Percentiles rank a stretch among this genome's conserved stretches.
These are phyloP conservation scores for Sporobolomyces pararoseus DNA, from an alignment of 768 basidiomycete genomes.

Conservation along the genomic window DNA sequence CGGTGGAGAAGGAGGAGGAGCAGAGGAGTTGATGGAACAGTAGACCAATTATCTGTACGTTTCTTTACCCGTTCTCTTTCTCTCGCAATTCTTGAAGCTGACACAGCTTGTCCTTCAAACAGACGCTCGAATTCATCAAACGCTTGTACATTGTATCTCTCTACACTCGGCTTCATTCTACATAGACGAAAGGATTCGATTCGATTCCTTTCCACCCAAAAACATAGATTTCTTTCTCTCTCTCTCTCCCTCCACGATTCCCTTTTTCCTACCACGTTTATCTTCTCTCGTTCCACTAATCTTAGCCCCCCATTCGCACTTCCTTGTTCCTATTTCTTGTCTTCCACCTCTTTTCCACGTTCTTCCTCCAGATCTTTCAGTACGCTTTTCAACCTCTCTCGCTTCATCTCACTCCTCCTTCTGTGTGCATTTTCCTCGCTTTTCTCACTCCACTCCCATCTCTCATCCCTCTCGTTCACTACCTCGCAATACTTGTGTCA, in stretches of 20 bases:
- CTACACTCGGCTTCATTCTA: background rate
- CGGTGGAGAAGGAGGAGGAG: background rate
- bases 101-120: background rate
- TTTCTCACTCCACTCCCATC: background rate
- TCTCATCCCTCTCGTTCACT: background rate
- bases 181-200: constrained; percentile 9
- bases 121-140: background rate
- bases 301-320: too few species aligned
- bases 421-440: background rate
- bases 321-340: too few species aligned
- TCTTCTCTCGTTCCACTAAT: background rate
- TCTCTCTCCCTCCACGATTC: background rate
- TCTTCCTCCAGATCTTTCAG: too few species aligned
- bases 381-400: background rate
- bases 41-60: background rate
- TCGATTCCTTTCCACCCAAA: constrained; percentile 1
- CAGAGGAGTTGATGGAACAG: constrained; percentile 12
- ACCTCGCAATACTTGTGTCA: too few species aligned
- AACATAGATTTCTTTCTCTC: constrained; percentile 2
- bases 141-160: constrained; percentile 1
- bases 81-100: background rate
- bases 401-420: background rate
- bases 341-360: too few species aligned
- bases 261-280: background rate
- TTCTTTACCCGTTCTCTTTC: background rate